Evolutionary conservation across 2,329 filamentous ascomycete genomes (phyloP).

Genomic region (Talaromyces amestolkiae): DNA sequence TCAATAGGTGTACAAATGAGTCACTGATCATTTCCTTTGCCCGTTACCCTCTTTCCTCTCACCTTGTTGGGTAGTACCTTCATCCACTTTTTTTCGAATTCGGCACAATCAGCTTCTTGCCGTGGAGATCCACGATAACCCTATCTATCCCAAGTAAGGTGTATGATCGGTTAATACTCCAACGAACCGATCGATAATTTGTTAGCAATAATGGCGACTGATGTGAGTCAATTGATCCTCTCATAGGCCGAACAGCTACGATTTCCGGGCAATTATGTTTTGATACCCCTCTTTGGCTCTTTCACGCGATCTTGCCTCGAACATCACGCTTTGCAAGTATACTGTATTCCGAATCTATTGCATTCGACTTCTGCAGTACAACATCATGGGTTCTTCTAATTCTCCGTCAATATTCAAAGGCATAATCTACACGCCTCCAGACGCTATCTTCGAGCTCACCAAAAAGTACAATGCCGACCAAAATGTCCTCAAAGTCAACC

Average conservation of each 20-base stretch:
- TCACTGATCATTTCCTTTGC: background rate
- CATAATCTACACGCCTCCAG: background rate
- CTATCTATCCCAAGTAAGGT: background rate
- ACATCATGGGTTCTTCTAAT: background rate
- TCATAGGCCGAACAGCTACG: background rate
- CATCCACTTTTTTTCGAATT: background rate
- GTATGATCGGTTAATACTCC: background rate
- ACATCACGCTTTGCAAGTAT: background rate
- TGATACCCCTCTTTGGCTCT: background rate
- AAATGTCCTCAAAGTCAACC: conserved; percentile 74
- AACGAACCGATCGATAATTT: background rate
- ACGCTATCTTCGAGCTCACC: conserved; percentile 15
- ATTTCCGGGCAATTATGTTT: background rate
- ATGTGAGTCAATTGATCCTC: background rate
- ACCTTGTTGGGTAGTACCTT: background rate
- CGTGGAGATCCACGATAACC: background rate
- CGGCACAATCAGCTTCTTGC: background rate
- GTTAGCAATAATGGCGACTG: background rate
- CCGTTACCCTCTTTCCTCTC: background rate
- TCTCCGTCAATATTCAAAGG: background rate
- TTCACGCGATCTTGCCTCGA: background rate
- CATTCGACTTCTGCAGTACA: background rate
- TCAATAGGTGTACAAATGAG: background rate
- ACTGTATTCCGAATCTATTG: background rate
- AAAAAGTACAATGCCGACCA: conserved; percentile 67